Conservation (phyloP, 225 moss, liverwort and hornwort genomes). For the Anthoceros angustus region DNA sequence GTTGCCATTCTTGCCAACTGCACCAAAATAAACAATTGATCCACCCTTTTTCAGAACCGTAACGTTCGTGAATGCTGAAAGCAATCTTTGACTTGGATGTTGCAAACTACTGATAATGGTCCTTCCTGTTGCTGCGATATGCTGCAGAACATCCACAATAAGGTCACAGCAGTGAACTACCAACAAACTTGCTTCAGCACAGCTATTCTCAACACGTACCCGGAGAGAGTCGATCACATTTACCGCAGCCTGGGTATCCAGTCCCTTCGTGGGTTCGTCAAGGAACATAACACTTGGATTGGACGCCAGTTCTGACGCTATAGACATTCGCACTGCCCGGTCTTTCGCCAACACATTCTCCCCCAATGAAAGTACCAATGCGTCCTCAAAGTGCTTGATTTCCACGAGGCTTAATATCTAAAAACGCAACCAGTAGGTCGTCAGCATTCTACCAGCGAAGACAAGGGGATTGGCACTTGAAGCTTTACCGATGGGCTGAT, state of each 20-base stretch:
- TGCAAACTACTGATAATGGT: slow-evolving; percentile 30
- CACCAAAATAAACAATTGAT: slow-evolving; percentile 70
- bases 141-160: slow-evolving; percentile 20
- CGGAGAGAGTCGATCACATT: slow-evolving; percentile 41
- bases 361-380: slow-evolving; percentile 37
- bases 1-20: slow-evolving; percentile 41
- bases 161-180: neutral
- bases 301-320: slow-evolving; percentile 77
- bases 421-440: neutral
- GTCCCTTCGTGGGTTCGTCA: slow-evolving; percentile 43
- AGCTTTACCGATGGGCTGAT: neutral
- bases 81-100: slow-evolving; percentile 33
- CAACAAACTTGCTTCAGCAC: neutral
- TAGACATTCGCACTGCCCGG: slow-evolving; percentile 42
- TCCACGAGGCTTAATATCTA: slow-evolving; percentile 47
- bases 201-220: slow-evolving; percentile 16
- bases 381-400: slow-evolving; percentile 33
- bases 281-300: slow-evolving; percentile 75
- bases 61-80: slow-evolving; percentile 32
- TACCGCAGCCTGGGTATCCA: slow-evolving; percentile 42
- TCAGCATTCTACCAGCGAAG: neutral
- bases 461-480: slow-evolving; percentile 10
- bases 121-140: slow-evolving; percentile 50
- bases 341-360: slow-evolving; percentile 31
- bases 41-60: slow-evolving; percentile 68